Conservation (phyloP, 257 asterid genomes). For the Knoxia roxburghii region DNA sequence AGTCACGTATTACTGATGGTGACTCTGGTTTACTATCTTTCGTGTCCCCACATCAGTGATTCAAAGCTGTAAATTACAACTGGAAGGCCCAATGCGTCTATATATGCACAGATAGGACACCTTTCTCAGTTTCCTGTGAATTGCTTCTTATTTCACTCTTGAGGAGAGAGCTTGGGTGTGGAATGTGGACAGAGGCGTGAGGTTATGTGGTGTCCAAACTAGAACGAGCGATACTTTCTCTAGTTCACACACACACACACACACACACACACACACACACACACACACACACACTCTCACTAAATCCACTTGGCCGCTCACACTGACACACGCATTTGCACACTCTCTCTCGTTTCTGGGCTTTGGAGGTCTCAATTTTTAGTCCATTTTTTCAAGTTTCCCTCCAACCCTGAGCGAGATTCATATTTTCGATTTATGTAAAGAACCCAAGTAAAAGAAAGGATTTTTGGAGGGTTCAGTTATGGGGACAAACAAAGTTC, state of each 20-base stretch:
- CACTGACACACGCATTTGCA: background rate
- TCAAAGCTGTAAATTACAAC: constrained; percentile 20
- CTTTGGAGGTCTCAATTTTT: constrained; percentile 21
- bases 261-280: constrained; percentile 2
- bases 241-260: constrained; percentile 26
- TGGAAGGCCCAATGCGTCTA: background rate
- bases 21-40: constrained; percentile 7
- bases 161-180: background rate
- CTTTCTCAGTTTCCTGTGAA: constrained; percentile 15
- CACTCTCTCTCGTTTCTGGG: constrained; percentile 22
- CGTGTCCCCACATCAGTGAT: background rate
- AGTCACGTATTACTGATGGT: constrained; percentile 23
- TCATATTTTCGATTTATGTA: constrained; percentile 15
- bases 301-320: constrained; percentile 6
- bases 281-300: constrained; percentile 25
- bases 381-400: constrained; percentile 17
- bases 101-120: constrained; percentile 12
- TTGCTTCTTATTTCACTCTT: constrained; percentile 22
- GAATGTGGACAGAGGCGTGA: background rate
- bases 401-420: constrained; percentile 14
- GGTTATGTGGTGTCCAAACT: constrained; percentile 15
- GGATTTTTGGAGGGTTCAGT: constrained; percentile 7
- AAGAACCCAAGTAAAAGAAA: constrained; percentile 19
- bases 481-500: constrained; percentile 33
- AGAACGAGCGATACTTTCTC: constrained; percentile 26